Evolutionary conservation across 2,329 filamentous ascomycete genomes (phyloP).

Genomic region (Fusarium acutatum): DNA sequence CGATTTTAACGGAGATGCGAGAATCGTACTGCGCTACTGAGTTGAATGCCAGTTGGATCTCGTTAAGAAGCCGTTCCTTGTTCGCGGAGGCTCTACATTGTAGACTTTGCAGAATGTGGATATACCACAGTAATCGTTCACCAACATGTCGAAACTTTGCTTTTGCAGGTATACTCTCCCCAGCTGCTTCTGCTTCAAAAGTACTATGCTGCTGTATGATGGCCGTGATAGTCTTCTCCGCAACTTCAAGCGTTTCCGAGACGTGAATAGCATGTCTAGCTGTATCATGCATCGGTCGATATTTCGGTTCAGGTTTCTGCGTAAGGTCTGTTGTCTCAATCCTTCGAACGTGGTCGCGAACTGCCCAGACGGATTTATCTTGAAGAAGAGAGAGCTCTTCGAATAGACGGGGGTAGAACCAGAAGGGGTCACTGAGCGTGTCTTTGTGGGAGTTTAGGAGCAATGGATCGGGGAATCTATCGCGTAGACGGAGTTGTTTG

Average conservation of each 20-base stretch:
- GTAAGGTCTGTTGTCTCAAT: constrained; percentile 42
- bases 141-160: constrained; percentile 35
- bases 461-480: not conserved
- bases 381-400: not conserved
- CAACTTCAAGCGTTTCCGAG: constrained; percentile 52
- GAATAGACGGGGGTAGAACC: constrained; percentile 8
- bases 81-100: constrained; percentile 50
- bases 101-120: constrained; percentile 47
- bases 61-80: constrained; percentile 58
- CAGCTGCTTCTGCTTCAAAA: constrained; percentile 7
- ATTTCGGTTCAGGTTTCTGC: constrained; percentile 45
- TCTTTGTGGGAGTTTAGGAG: not conserved
- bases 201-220: constrained; percentile 46
- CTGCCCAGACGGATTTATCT: constrained; percentile 49
- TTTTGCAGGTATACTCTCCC: not conserved
- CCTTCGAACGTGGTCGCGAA: constrained; percentile 47
- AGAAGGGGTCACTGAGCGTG: constrained; percentile 15
- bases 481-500: not conserved
- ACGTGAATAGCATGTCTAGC: constrained; percentile 56
- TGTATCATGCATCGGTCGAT: constrained; percentile 51
- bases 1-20: constrained; percentile 49
- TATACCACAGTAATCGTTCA: constrained; percentile 45
- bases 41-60: constrained; percentile 64
- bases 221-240: constrained; percentile 42
- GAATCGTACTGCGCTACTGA: constrained; percentile 54